Percentiles rank a stretch among this genome's conserved stretches.
Conservation (phyloP, 768 basidiomycete species). For the Rhodocollybia butyracea region DNA sequence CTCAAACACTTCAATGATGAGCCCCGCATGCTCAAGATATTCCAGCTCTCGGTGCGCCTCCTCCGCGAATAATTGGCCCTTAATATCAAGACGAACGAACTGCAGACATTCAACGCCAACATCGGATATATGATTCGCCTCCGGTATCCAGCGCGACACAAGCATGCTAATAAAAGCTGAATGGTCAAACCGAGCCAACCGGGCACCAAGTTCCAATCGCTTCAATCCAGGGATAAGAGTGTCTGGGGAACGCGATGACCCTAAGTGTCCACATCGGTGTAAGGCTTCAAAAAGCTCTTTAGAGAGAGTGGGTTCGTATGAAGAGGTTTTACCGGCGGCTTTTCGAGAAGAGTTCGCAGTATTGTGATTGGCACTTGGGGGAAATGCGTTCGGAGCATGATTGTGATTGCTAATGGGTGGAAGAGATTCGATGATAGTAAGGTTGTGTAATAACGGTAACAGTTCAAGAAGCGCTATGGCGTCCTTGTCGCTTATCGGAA, state of each 20-base stretch:
- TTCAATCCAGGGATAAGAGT: background rate
- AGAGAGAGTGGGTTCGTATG: background rate
- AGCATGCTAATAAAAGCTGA: background rate
- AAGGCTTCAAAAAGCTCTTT: too few relatives aligned
- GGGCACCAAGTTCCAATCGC: background rate
- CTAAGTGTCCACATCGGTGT: too few relatives aligned
- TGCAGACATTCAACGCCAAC: background rate
- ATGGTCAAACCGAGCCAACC: background rate
- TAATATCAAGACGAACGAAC: background rate
- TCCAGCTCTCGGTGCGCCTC: background rate
- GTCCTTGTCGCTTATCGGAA: background rate
- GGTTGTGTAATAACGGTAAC: background rate
- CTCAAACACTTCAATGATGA: background rate
- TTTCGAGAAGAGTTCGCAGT: too few relatives aligned
- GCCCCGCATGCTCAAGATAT: background rate
- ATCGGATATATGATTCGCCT: background rate
- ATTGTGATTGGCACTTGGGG: too few relatives aligned
- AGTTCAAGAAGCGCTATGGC: background rate
- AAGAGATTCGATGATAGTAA: background rate
- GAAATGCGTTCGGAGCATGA: too few relatives aligned
- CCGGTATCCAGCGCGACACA: background rate
- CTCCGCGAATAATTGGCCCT: background rate
- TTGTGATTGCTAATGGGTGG: too few relatives aligned
- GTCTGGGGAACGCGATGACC: background rate
- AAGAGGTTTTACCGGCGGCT: background rate